A percentile compares a stretch with the other conserved stretches of the same genome.
These are phyloP conservation scores for Pouteria campechiana DNA, from an alignment of 179 eudicot genomes.

Conservation along the genomic window DNA sequence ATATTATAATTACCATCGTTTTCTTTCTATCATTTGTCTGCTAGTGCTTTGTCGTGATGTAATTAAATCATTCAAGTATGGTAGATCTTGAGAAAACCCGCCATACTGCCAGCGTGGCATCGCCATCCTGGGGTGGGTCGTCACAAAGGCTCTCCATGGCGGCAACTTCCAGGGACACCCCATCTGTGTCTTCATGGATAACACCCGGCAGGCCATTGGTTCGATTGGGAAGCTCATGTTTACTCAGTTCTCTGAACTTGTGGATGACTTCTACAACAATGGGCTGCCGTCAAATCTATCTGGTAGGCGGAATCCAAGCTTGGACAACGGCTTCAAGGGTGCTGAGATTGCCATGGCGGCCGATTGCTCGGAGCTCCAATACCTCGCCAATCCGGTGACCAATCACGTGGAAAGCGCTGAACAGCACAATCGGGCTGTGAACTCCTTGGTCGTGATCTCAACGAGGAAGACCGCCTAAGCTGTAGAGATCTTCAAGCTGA, in stretches of 20 bases:
- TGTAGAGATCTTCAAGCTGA: constrained; percentile 20
- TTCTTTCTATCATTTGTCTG: too few relatives aligned
- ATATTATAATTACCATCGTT: too few relatives aligned
- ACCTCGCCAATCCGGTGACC: constrained; percentile 21
- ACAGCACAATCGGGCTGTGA: constrained; percentile 24
- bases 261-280: constrained; percentile 21
- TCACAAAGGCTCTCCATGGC: constrained; percentile 20
- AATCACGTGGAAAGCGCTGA: constrained; percentile 25
- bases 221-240: constrained; percentile 20
- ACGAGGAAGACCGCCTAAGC: constrained; percentile 24
- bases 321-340: constrained; percentile 24
- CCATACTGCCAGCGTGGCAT: too few relatives aligned
- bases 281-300: constrained; percentile 21
- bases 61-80: too few relatives aligned
- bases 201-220: constrained; percentile 17
- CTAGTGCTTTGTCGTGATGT: too few relatives aligned
- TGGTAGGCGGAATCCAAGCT: constrained; percentile 19
- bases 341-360: constrained; percentile 28
- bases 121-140: too few relatives aligned
- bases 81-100: too few relatives aligned
- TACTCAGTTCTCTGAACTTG: constrained; percentile 21
- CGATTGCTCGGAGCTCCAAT: constrained; percentile 23
- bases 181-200: constrained; percentile 25
- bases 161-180: constrained; percentile 30
- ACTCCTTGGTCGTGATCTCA: constrained; percentile 18